phyloP scores from a whole-genome alignment of 306 rosid genomes.

The Cucurbita ficifolia region DNA sequence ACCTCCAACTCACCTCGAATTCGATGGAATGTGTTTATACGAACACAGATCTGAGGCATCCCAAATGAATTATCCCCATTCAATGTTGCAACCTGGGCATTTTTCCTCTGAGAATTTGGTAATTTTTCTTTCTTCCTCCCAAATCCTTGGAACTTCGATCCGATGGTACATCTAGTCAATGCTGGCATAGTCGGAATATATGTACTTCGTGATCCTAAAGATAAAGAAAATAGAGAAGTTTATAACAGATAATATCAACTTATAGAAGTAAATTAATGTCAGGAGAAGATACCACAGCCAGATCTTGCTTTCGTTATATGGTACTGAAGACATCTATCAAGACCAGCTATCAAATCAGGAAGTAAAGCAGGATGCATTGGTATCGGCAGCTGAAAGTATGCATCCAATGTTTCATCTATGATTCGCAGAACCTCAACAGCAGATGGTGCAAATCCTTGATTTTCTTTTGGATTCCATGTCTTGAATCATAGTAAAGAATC shows the following conservation, averaged over 20 bases:
- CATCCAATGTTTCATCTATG: slow-evolving; percentile 78
- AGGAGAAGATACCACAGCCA: slow-evolving; percentile 64
- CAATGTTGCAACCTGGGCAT: slow-evolving; percentile 73
- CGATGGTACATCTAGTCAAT: slow-evolving; percentile 74
- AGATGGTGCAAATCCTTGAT: slow-evolving; percentile 76
- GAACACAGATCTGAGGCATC: slow-evolving; percentile 59
- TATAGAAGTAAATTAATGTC: slow-evolving; percentile 1
- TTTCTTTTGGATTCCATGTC: slow-evolving; percentile 64
- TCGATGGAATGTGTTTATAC: slow-evolving; percentile 81
- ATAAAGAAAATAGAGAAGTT: slow-evolving; percentile 13
- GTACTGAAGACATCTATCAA: slow-evolving; percentile 85
- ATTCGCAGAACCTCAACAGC: slow-evolving; percentile 82
- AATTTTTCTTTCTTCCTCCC: slow-evolving; percentile 95
- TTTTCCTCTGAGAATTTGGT: slow-evolving; percentile 65
- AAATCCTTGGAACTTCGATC: slow-evolving; percentile 84
- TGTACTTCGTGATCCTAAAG: slow-evolving; percentile 64
- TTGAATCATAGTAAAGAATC: slow-evolving; percentile 20
- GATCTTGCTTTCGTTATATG: slow-evolving; percentile 65
- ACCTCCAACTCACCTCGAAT: slow-evolving; percentile 71
- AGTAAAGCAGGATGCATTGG: slow-evolving; percentile 92
- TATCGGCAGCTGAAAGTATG: slow-evolving; percentile 90
- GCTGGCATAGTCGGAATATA: slow-evolving; percentile 88
- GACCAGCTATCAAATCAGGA: slow-evolving; percentile 84
- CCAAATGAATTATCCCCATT: slow-evolving; percentile 75
- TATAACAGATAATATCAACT: slow-evolving; percentile 7